Percentiles rank a stretch among this genome's conserved stretches.
Evolutionary conservation across 257 asterid genomes (phyloP).

Genomic region (Plantago ovata): DNA sequence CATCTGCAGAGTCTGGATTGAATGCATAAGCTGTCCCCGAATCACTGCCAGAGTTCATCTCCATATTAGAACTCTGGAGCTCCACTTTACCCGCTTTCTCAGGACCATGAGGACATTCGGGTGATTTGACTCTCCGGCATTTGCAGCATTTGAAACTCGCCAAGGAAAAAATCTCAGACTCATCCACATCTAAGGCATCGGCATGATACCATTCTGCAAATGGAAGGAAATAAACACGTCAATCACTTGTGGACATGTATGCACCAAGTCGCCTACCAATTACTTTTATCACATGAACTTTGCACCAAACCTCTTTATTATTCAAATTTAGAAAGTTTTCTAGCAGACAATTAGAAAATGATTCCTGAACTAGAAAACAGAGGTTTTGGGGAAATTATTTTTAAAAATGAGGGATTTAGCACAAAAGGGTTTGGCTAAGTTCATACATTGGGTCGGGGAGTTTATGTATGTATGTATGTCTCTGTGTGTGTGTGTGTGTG

Average conservation of each 20-base stretch:
- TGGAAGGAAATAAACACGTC: slow-evolving; percentile 22
- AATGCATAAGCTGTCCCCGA: slow-evolving; percentile 21
- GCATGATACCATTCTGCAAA: slow-evolving; percentile 86
- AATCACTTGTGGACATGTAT: slow-evolving; percentile 12
- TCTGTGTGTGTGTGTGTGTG: no score
- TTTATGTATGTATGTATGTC: no score
- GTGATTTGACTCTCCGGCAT: slow-evolving; percentile 73
- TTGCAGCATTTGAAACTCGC: slow-evolving; percentile 76
- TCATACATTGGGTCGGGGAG: no score
- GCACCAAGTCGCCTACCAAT: not conserved
- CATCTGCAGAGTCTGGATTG: slow-evolving; percentile 11
- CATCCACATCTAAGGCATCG: slow-evolving; percentile 64
- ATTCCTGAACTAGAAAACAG: no score
- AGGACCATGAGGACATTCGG: slow-evolving; percentile 60
- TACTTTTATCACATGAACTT: not conserved
- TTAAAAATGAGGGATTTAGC: no score
- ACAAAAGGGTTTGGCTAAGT: no score
- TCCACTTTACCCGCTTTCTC: slow-evolving; percentile 24
- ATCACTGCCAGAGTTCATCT: slow-evolving; percentile 27
- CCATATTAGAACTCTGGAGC: slow-evolving; percentile 23
- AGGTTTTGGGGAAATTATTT: no score
- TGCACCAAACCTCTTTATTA: no score
- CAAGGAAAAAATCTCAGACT: slow-evolving; percentile 45
- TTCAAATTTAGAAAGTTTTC: no score
- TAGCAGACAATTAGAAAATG: no score